Evolutionary conservation across 2,329 filamentous ascomycete species (phyloP).

Genomic region (Trichoderma sp.): DNA sequence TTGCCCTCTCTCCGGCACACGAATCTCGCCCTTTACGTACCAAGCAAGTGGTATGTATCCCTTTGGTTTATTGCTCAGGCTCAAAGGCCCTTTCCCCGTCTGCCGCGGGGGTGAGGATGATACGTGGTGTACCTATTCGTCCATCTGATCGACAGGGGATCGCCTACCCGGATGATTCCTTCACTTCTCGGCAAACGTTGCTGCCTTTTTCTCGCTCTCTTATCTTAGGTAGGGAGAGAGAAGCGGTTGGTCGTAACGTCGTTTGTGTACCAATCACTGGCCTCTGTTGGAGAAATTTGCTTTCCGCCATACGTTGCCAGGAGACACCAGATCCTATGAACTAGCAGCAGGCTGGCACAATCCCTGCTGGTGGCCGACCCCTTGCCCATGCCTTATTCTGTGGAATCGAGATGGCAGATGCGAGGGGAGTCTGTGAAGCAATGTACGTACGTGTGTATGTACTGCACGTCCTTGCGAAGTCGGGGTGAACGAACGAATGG

Average conservation of each 20-base stretch:
- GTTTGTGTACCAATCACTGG: constrained; percentile 13
- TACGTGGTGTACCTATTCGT: neutral
- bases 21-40: neutral
- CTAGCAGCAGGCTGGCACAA: neutral
- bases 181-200: neutral
- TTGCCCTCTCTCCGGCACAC: constrained; percentile 6
- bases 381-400: constrained; percentile 18
- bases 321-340: neutral
- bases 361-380: constrained; percentile 2
- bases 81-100: neutral
- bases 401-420: neutral
- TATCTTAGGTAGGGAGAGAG: constrained; percentile 2
- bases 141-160: constrained; percentile 4
- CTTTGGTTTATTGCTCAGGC: neutral
- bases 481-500: neutral
- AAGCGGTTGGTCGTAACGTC: neutral
- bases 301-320: neutral
- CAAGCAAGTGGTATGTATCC: neutral
- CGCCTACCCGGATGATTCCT: too few relatives aligned
- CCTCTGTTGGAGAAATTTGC: neutral
- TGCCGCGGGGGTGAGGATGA: neutral
- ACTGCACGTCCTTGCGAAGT: neutral
- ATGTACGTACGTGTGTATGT: too few relatives aligned
- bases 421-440: too few relatives aligned
- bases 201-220: neutral